These are phyloP conservation scores for Entoloma clypeatum DNA, from an alignment of 1,284 basidiomycete species.

Conservation along the genomic window DNA sequence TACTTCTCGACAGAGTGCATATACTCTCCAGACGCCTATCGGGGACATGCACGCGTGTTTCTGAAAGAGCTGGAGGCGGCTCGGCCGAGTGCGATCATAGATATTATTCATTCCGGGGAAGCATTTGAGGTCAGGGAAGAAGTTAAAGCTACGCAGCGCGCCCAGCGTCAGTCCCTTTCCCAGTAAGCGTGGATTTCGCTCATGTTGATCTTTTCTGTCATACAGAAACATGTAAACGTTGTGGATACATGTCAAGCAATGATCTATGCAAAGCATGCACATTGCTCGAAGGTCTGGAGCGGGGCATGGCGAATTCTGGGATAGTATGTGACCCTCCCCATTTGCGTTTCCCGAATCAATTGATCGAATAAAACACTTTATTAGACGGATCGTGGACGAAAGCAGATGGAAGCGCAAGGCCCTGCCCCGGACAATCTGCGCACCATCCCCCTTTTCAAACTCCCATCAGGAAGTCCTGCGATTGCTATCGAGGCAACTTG, in stretches of 20 bases:
- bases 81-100: constrained; percentile 91
- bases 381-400: constrained; percentile 63
- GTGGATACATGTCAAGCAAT: constrained; percentile 92
- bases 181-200: background rate
- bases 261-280: constrained; percentile 92
- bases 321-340: constrained; percentile 54
- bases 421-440: constrained; percentile 56
- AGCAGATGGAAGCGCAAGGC: constrained; percentile 57
- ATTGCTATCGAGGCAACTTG: constrained; percentile 32
- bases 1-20: constrained; percentile 99
- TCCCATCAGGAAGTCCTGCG: constrained; percentile 32
- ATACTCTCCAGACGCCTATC: constrained; percentile 97
- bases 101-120: constrained; percentile 96
- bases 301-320: constrained; percentile 65
- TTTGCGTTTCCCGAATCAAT: constrained; percentile 11
- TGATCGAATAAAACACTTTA: constrained; percentile 9
- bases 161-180: constrained; percentile 58
- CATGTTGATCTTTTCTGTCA: constrained; percentile 3
- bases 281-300: constrained; percentile 86
- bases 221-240: constrained; percentile 82
- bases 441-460: constrained; percentile 62
- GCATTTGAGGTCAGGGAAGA: constrained; percentile 79
- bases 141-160: constrained; percentile 72
- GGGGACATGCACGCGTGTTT: constrained; percentile 92
- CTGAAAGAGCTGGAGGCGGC: constrained; percentile 95